Conservation (phyloP, 139 green algal genomes). For the Closterium sp. region DNA sequence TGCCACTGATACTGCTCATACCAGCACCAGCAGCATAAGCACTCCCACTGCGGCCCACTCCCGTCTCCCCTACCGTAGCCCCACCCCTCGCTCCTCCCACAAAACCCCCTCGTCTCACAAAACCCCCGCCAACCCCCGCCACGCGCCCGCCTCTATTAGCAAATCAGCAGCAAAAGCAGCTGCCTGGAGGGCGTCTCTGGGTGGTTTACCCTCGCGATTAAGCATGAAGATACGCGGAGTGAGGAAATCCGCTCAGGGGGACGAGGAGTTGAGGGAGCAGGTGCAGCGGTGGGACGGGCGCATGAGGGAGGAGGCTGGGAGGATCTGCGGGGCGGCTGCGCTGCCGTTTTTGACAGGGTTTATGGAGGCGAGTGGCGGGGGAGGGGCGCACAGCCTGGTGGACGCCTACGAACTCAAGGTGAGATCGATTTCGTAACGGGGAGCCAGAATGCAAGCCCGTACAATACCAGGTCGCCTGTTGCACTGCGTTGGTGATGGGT, state of each 20-base stretch:
- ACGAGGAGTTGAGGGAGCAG: no score
- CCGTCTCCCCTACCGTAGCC: background rate
- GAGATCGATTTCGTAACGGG: background rate
- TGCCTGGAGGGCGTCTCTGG: background rate
- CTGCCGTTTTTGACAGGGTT: conserved; percentile 31
- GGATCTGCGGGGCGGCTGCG: background rate
- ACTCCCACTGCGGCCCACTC: background rate
- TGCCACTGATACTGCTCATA: background rate
- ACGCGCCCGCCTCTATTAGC: background rate
- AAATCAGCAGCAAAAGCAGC: background rate
- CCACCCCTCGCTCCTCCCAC: background rate
- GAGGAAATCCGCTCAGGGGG: background rate
- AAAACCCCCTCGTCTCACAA: background rate
- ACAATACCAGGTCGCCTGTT: no score
- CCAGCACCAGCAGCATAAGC: background rate
- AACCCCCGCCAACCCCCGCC: background rate
- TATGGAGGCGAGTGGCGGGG: conserved; percentile 1
- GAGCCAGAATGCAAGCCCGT: background rate
- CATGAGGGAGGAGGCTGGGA: no score
- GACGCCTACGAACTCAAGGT: conserved; percentile 46
- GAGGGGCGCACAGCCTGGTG: conserved; percentile 13
- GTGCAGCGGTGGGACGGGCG: no score
- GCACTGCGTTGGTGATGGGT: background rate
- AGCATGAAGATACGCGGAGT: conserved; percentile 16
- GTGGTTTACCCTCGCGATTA: background rate